phyloP scores from a whole-genome alignment of 2,329 filamentous ascomycete species.

The Hortaea werneckii region DNA sequence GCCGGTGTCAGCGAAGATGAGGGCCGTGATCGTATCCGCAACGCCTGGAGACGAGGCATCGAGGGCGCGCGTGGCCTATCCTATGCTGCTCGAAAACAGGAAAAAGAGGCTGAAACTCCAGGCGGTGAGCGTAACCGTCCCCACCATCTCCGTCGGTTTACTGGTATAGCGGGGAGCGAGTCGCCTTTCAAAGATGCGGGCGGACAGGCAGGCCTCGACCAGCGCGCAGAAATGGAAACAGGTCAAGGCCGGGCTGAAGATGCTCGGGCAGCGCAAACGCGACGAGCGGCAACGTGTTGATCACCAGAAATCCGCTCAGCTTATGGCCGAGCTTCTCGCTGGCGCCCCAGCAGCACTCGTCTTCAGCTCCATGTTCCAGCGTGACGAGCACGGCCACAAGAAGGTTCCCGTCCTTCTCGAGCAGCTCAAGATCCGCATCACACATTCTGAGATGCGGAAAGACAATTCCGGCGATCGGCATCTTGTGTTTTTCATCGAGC shows the following conservation, averaged over 20 bases:
- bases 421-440: conserved; percentile 81
- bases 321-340: conserved; percentile 89
- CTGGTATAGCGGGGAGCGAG: conserved; percentile 30
- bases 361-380: conserved; percentile 92
- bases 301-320: conserved; percentile 86
- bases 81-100: conserved; percentile 26
- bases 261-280: conserved; percentile 68
- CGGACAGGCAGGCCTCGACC: conserved; percentile 37
- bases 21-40: conserved; percentile 38
- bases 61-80: conserved; percentile 39
- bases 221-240: conserved; percentile 80
- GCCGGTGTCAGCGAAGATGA: conserved; percentile 42
- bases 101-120: conserved; percentile 17
- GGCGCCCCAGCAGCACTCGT: conserved; percentile 89
- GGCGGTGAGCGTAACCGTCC: conserved; percentile 29
- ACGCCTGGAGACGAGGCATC: conserved; percentile 36
- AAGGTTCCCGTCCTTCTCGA: conserved; percentile 90
- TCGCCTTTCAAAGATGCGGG: conserved; percentile 34
- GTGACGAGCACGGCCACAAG: conserved; percentile 91
- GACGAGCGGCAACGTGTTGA: conserved; percentile 80
- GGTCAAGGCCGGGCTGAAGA: conserved; percentile 78
- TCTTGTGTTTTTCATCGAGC: conserved; percentile 77
- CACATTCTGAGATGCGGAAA: conserved; percentile 63
- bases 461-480: conserved; percentile 55
- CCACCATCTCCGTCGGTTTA: conserved; percentile 37